These are phyloP conservation scores for Colletotrichum trifolii DNA, from an alignment of 2,329 filamentous ascomycete genomes.

Conservation along the genomic window DNA sequence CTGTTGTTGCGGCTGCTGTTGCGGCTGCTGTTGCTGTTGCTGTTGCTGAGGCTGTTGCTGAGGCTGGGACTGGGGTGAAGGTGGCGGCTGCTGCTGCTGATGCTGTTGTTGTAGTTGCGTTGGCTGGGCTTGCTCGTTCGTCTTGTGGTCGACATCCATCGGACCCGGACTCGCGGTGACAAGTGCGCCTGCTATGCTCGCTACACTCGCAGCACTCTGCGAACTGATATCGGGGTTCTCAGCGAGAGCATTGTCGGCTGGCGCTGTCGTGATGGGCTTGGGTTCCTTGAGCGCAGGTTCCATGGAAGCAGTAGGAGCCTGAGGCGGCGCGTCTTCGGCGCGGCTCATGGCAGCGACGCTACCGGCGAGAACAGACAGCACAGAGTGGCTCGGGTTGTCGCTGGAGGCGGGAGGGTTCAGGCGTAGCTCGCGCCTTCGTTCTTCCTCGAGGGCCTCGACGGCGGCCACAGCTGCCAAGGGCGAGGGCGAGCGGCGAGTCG, in stretches of 20 bases:
- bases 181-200: slow-evolving; percentile 54
- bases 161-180: slow-evolving; percentile 63
- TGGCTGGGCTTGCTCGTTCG: slow-evolving; percentile 45
- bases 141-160: slow-evolving; percentile 65
- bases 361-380: slow-evolving; percentile 65
- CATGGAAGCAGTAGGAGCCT: slow-evolving; percentile 56
- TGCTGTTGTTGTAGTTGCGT: slow-evolving; percentile 57
- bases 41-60: slow-evolving; percentile 49
- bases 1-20: slow-evolving; percentile 54
- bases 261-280: slow-evolving; percentile 41
- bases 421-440: slow-evolving; percentile 54
- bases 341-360: slow-evolving; percentile 65
- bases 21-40: slow-evolving; percentile 47
- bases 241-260: slow-evolving; percentile 47
- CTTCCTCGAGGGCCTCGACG: slow-evolving; percentile 65
- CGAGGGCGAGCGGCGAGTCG: slow-evolving; percentile 56
- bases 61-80: slow-evolving; percentile 48
- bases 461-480: slow-evolving; percentile 56
- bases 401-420: slow-evolving; percentile 57
- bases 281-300: slow-evolving; percentile 51
- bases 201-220: slow-evolving; percentile 52
- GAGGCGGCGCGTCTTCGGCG: slow-evolving; percentile 61
- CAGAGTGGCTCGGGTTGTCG: slow-evolving; percentile 65
- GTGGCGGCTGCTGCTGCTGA: slow-evolving; percentile 60
- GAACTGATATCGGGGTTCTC: slow-evolving; percentile 57